Percentiles rank a stretch among this genome's conserved stretches.
Evolutionary conservation across 1,284 basidiomycete genomes (phyloP).

Genomic region (Cutaneotrichosporon cutaneum): DNA sequence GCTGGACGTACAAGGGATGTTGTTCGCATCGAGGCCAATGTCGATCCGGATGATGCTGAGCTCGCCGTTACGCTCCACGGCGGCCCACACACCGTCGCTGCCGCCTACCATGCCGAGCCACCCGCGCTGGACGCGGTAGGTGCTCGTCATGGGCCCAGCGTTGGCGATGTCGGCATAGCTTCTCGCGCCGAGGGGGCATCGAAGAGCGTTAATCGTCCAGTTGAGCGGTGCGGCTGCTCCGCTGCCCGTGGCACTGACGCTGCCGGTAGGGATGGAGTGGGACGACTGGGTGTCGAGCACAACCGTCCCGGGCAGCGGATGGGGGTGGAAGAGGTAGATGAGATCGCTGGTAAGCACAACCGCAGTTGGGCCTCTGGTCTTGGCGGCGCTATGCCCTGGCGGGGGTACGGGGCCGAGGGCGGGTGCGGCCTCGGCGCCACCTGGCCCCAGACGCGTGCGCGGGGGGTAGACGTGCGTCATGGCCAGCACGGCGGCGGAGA

Average conservation of each 20-base stretch:
- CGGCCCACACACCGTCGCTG: conserved; percentile 42
- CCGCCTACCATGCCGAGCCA: conserved; percentile 41
- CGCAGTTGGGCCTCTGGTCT: conserved; percentile 32
- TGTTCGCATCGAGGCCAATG: conserved; percentile 33
- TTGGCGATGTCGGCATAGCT: conserved; percentile 21
- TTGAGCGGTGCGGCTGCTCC: conserved; percentile 17
- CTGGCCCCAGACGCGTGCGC: conserved; percentile 24
- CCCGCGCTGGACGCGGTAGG: conserved; percentile 26
- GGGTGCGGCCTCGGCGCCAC: conserved; percentile 19
- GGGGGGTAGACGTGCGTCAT: conserved; percentile 37
- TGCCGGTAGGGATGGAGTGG: conserved; percentile 14
- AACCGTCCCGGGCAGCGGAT: conserved; percentile 18
- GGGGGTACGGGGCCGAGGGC: conserved; percentile 35
- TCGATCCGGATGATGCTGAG: conserved; percentile 34
- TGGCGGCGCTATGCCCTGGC: conserved; percentile 17
- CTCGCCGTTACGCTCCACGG: conserved; percentile 32
- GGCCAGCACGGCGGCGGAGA: conserved; percentile 31
- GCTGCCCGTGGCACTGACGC: conserved; percentile 12
- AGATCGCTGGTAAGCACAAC: conserved; percentile 31
- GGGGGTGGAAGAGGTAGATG: conserved; percentile 35
- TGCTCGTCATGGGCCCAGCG: conserved; percentile 7
- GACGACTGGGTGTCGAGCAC: conserved; percentile 23
- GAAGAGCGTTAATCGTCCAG: conserved; percentile 35
- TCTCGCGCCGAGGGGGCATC: conserved; percentile 25
- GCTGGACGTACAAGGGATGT: conserved; percentile 32